Conservation (phyloP, 1,139 yeast genomes). For the Lodderomyces metapsilosis region DNA sequence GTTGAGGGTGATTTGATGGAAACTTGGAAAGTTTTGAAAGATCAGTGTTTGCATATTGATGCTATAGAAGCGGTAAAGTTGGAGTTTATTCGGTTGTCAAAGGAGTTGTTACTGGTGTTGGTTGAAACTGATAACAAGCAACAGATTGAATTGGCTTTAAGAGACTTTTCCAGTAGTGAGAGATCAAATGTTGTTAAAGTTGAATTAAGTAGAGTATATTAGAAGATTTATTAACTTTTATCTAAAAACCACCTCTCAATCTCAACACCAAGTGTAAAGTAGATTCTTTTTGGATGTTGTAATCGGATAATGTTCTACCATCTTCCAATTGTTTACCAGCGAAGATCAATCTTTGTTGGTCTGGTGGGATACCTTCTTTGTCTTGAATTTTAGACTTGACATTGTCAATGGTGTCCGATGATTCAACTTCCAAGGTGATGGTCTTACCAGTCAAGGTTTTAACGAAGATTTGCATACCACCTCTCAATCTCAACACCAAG, state of each 20-base stretch:
- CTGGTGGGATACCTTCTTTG: conserved; percentile 54
- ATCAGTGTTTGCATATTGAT: conserved; percentile 38
- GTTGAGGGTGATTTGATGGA: conserved; percentile 15
- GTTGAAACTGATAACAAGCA: conserved; percentile 9
- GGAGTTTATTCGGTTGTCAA: conserved; percentile 38
- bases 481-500: conserved; percentile 96
- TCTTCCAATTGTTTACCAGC: conserved; percentile 66
- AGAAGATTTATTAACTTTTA: conserved; percentile 70
- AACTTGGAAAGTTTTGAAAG: conserved; percentile 25
- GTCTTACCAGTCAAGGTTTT: conserved; percentile 70
- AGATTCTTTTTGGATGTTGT: conserved; percentile 73
- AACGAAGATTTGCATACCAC: conserved; percentile 77
- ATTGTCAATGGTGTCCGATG: conserved; percentile 71
- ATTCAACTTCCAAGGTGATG: conserved; percentile 67
- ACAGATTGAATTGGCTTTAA: conserved; percentile 22
- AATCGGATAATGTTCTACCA: conserved; percentile 61
- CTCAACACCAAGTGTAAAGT: conserved; percentile 95
- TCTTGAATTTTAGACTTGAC: conserved; percentile 55
- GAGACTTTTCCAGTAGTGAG: conserved; percentile 24
- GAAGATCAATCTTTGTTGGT: conserved; percentile 55
- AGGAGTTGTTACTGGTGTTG: conserved; percentile 17
- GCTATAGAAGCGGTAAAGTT: conserved; percentile 65
- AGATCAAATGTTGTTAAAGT: conserved; percentile 27
- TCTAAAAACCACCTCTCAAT: conserved; percentile 62
- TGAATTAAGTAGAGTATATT: conserved; percentile 4